phyloP scores from a whole-genome alignment of 1,284 basidiomycete species.

The Golubevia sp. region DNA sequence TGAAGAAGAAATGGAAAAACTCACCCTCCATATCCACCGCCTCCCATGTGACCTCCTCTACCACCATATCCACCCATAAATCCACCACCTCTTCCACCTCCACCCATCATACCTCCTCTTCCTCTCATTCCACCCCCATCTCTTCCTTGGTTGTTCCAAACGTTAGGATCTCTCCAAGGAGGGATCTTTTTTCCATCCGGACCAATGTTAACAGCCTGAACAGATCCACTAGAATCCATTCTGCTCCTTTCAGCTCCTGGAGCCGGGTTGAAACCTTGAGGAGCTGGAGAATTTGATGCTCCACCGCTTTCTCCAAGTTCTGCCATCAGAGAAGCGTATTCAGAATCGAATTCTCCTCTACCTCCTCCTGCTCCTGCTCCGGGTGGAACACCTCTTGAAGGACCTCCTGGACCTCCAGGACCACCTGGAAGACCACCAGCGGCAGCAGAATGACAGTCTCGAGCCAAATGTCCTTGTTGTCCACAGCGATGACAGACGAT shows the following conservation, averaged over 20 bases:
- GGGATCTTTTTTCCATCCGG: conserved; percentile 55
- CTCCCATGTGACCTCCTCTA: too few relatives aligned
- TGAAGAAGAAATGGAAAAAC: too few relatives aligned
- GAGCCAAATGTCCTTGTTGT: conserved; percentile 53
- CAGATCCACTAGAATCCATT: not conserved
- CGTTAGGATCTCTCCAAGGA: conserved; percentile 54
- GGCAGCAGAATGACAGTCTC: conserved; percentile 37
- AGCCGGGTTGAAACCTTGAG: too few relatives aligned
- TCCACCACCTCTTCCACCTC: too few relatives aligned
- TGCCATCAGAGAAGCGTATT: conserved; percentile 96
- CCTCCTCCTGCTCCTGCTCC: conserved; percentile 24
- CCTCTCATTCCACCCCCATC: too few relatives aligned
- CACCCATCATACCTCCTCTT: too few relatives aligned
- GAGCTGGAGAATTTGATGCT: conserved; percentile 41
- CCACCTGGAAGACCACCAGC: conserved; percentile 12
- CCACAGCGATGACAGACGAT: conserved; percentile 59
- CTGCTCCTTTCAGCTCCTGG: not conserved
- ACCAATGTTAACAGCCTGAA: conserved; percentile 20
- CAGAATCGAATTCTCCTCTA: conserved; percentile 77
- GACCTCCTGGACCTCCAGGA: conserved; percentile 49
- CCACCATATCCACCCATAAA: too few relatives aligned
- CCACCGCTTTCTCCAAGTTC: conserved; percentile 87
- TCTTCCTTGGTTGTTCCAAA: conserved; percentile 32
- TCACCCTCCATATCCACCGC: too few relatives aligned
- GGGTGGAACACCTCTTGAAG: conserved; percentile 61